phyloP scores from a whole-genome alignment of 345 rosid species.

The Aegle marmelos region DNA sequence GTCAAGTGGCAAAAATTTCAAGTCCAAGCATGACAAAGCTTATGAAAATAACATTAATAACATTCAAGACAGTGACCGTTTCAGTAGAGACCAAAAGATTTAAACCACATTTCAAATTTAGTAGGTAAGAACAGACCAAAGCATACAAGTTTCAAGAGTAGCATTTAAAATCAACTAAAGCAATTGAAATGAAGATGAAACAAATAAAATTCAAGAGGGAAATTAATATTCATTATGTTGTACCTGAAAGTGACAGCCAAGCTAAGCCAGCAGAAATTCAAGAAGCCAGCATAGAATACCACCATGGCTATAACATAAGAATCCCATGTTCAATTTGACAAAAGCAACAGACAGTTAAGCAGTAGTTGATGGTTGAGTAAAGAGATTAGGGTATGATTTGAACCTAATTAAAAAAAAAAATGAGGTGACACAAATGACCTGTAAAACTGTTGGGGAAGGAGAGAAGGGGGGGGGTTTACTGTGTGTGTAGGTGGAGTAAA shows the following conservation, averaged over 20 bases:
- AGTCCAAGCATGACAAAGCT: conserved; percentile 21
- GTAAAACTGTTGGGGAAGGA: conserved; percentile 6
- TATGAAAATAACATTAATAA: conserved; percentile 3
- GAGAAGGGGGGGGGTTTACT: neutral
- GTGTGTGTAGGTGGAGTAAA: neutral
- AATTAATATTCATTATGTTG: conserved; percentile 26
- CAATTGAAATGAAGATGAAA: conserved; percentile 11
- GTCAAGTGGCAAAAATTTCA: conserved; percentile 15
- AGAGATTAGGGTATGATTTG: neutral
- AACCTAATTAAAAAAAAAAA: conserved; percentile 1
- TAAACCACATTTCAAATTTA: conserved; percentile 28
- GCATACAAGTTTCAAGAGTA: conserved; percentile 12
- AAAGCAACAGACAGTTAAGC: conserved; percentile 24
- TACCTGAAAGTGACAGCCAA: conserved; percentile 33
- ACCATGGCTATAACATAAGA: conserved; percentile 12
- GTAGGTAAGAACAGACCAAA: conserved; percentile 20
- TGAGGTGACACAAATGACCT: conserved; percentile 13
- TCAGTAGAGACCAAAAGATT: conserved; percentile 8
- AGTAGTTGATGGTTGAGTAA: conserved; percentile 8
- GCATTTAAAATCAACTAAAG: conserved; percentile 16
- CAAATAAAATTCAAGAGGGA: conserved; percentile 7
- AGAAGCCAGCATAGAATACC: conserved; percentile 17
- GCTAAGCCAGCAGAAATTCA: conserved; percentile 16
- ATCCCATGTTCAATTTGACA: conserved; percentile 23
- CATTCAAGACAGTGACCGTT: conserved; percentile 9